These are phyloP conservation scores for Tetrahymena elliotti DNA, from an alignment of 73 alveolate species.

Conservation along the genomic window DNA sequence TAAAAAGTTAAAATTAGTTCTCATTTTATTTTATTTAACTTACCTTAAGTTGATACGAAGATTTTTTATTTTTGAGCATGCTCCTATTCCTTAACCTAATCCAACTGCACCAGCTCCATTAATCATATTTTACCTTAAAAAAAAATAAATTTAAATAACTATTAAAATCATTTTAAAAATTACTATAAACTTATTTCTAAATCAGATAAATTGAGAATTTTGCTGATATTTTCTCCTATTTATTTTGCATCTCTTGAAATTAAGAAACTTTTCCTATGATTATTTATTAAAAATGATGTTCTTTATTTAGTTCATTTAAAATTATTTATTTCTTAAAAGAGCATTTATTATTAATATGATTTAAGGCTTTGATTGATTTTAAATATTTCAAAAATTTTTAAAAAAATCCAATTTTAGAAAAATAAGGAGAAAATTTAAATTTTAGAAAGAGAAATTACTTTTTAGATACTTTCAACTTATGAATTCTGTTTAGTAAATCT, in stretches of 20 bases:
- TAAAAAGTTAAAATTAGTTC: not conserved
- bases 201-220: not conserved
- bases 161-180: not conserved
- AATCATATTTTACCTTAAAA: not conserved
- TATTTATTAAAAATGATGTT: no score
- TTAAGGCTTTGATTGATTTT: not conserved
- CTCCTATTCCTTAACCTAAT: not conserved
- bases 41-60: not conserved
- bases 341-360: no score
- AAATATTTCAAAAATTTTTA: no score
- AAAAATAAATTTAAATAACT: not conserved
- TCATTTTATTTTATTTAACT: not conserved
- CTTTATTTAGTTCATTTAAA: no score
- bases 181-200: not conserved
- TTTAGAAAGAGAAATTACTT: not conserved
- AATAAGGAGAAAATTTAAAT: not conserved
- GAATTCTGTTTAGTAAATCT: not conserved
- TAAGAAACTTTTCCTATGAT: not conserved
- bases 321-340: no score
- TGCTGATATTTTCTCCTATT: not conserved
- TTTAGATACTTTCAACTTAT: not conserved
- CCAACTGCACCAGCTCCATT: not conserved
- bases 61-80: not conserved
- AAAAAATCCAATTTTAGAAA: no score
- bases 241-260: not conserved